Conservation (phyloP, 495 filamentous ascomycete species). For the Glonium stellatum region DNA sequence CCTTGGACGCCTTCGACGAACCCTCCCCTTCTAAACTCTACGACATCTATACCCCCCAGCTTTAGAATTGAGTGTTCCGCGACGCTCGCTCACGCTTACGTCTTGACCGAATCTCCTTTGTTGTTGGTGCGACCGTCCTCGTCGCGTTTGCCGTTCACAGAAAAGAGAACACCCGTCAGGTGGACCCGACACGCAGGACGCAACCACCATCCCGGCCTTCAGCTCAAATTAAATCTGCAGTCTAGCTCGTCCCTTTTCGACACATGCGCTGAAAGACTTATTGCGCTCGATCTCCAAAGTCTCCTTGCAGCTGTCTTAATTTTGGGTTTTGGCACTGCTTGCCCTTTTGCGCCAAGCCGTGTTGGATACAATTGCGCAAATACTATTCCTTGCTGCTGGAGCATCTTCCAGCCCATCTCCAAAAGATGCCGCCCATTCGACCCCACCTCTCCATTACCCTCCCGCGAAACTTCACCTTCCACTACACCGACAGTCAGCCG, state of each 20-base stretch:
- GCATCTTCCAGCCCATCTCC: not conserved
- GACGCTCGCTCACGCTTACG: not conserved
- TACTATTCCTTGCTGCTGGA: not conserved
- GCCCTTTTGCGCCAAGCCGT: not conserved
- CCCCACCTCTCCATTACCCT: conserved; percentile 56
- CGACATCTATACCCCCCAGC: not conserved
- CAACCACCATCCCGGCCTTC: not conserved
- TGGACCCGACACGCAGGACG: not conserved
- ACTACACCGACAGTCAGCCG: conserved; percentile 45
- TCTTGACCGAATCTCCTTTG: not conserved
- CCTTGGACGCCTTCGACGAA: not conserved
- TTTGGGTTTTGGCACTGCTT: conserved; percentile 8
- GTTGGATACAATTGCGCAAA: not conserved
- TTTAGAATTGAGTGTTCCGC: not conserved
- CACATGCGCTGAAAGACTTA: not conserved
- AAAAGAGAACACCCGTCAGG: not conserved
- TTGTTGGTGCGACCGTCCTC: not conserved
- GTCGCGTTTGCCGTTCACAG: not conserved
- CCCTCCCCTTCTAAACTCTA: no score
- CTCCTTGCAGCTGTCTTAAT: conserved; percentile 12
- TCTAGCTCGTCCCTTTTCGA: not conserved
- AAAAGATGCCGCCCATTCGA: conserved; percentile 31
- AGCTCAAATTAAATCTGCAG: not conserved
- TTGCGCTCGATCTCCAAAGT: not conserved
- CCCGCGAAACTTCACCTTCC: conserved; percentile 58